A percentile compares a stretch with the other conserved stretches of the same genome.
Conservation (phyloP, 106 monocot genomes). For the Acorus calamus region DNA sequence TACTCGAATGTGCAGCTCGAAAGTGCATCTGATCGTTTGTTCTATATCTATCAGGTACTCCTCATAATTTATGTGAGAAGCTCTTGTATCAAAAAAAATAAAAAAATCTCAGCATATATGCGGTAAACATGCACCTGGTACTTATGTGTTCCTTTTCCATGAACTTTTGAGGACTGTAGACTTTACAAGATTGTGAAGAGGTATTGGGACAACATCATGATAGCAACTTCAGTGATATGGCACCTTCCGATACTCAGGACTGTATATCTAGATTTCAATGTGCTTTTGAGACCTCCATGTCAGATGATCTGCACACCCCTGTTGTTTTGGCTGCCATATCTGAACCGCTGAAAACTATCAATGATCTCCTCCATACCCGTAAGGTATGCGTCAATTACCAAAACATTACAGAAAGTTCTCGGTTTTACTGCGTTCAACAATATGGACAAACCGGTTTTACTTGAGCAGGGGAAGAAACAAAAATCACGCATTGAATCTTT, state of each 20-base stretch:
- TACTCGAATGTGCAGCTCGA: slow-evolving; percentile 70
- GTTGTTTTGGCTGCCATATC: slow-evolving; percentile 75
- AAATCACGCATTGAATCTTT: slow-evolving; percentile 57
- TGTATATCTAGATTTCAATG: slow-evolving; percentile 44
- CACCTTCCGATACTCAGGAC: slow-evolving; percentile 28
- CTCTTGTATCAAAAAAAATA: no score
- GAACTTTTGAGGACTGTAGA: slow-evolving; percentile 30
- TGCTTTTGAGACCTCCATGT: slow-evolving; percentile 56
- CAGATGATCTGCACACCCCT: slow-evolving; percentile 87
- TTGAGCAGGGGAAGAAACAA: slow-evolving; percentile 71
- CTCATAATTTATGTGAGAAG: no score
- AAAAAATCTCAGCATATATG: no score
- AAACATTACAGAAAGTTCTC: not conserved
- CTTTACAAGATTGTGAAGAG: slow-evolving; percentile 71
- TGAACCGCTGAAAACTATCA: slow-evolving; percentile 81
- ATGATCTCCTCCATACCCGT: slow-evolving; percentile 82
- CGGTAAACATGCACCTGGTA: no score
- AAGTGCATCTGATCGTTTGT: slow-evolving; percentile 78
- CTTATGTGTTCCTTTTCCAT: not conserved
- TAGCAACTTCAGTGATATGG: slow-evolving; percentile 16
- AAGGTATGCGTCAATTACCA: slow-evolving; percentile 32
- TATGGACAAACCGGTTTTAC: not conserved
- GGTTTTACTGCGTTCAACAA: not conserved
- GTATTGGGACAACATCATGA: slow-evolving; percentile 24
- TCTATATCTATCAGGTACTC: slow-evolving; percentile 86